Evolutionary conservation across 768 basidiomycete genomes (phyloP), one percentile per base, ranked within the genome.

Genomic region (Auricularia heimuer): DNA sequence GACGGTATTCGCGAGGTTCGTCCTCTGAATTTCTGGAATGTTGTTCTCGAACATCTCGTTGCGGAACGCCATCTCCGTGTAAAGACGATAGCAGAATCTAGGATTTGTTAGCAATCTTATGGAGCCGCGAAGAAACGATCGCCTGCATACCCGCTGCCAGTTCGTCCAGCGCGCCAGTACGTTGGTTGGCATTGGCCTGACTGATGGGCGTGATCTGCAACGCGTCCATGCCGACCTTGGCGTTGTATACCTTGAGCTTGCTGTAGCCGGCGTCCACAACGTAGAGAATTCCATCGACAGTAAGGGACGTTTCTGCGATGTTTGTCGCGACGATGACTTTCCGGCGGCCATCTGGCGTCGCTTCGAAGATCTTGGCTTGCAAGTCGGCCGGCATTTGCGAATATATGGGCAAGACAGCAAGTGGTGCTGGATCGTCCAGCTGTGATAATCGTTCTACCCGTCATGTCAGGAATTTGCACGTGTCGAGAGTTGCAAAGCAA

Each of bases 371-470:
- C 75, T 94, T 96, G 29, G 97, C 96, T 73, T 99, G 97, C 44
- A 99, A 78, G 78, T 98, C 97, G 4, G 97, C 97, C 10, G 97
- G 97, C 97, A 98, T 98, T 73, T 98, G 96, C 3, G 97, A 98
- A 76, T 99, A 98, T 68, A 98, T 99, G 4, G 97, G 97, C 36
- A 99, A 79, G n/a, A 98, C 87, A 1, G 94, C 88, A 33, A 98
- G 77, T 2, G 89, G 85, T 0, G 90, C 79, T 11, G 94, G 91
- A 12, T 98, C 94, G 71, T 96, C 89, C n/a, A 98, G 80, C 70
- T 98, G 94, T 1, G 83, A 82, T 45, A 98, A 78, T 35, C 97
- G 92, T 75, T 99, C 97, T 96, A 71, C 33, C 51, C 7, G 1
- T 34, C 14, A 33, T 21, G 54, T 34, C 29, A 34, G 47, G 34